Percentiles rank a stretch among this genome's conserved stretches.
phyloP scores from a whole-genome alignment of 169 alveolate species.

The Cryptosporidium bovis region DNA sequence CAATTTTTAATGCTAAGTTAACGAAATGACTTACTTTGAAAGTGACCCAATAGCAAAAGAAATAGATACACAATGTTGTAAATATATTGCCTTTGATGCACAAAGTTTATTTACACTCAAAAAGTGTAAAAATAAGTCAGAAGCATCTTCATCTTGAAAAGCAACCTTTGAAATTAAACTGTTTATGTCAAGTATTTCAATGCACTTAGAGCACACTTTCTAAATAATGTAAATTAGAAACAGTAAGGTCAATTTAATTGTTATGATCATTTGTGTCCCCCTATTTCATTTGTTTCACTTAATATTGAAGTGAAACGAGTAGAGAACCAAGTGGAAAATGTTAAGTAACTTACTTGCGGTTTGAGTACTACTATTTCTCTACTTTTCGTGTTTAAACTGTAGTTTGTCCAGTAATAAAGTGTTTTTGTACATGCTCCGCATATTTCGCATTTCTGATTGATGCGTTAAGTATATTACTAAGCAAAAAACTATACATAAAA shows the following conservation, averaged over 20 bases:
- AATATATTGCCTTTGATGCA: slow-evolving; percentile 10
- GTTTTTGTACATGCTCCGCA: slow-evolving; percentile 2
- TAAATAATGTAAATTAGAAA: background rate
- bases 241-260: background rate
- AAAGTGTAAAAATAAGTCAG: slow-evolving; percentile 44
- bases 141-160: slow-evolving; percentile 4
- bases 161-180: slow-evolving; percentile 4
- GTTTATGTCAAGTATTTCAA: slow-evolving; percentile 48
- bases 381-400: background rate
- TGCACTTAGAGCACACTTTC: slow-evolving; percentile 57
- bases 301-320: no score
- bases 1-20: no score
- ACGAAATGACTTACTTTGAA: slow-evolving; percentile 44
- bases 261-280: background rate
- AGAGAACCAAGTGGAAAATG: background rate
- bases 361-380: background rate
- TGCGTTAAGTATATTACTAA: background rate
- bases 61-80: slow-evolving; percentile 60
- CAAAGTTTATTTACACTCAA: slow-evolving; percentile 37
- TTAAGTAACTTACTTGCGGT: slow-evolving; percentile 34
- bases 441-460: slow-evolving; percentile 19
- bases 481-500: background rate
- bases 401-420: slow-evolving; percentile 35
- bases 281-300: background rate
- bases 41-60: slow-evolving; percentile 35